Conservation (phyloP, 2,329 filamentous ascomycete species). For the Gremmenia infestans region DNA sequence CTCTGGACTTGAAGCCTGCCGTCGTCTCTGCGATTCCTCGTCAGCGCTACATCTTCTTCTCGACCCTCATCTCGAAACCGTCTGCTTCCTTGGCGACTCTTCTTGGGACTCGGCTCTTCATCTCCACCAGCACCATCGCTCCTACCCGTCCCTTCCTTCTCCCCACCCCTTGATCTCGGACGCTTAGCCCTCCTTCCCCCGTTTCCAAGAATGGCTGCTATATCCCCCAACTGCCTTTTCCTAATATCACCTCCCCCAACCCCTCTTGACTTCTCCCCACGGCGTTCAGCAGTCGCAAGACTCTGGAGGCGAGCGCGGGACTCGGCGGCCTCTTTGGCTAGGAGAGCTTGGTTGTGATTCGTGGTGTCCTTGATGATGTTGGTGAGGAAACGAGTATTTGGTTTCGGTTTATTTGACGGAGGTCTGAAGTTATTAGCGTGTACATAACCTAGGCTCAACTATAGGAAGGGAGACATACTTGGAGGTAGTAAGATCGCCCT, state of each 20-base stretch:
- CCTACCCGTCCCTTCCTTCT: conserved; percentile 2
- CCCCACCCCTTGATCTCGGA: conserved; percentile 17
- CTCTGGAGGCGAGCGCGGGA: conserved; percentile 64
- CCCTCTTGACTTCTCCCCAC: conserved; percentile 33
- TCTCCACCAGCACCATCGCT: conserved; percentile 17
- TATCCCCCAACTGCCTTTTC: conserved; percentile 54
- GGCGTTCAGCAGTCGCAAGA: conserved; percentile 45
- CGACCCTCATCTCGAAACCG: background rate
- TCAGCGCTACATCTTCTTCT: background rate
- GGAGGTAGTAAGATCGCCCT: conserved; percentile 53
- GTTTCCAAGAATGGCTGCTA: conserved; percentile 50
- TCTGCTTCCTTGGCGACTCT: conserved; percentile 1
- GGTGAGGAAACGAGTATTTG: conserved; percentile 84
- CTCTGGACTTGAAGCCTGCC: background rate
- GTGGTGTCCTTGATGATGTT: conserved; percentile 87
- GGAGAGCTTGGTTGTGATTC: conserved; percentile 79
- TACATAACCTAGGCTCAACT: background rate
- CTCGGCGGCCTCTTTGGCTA: conserved; percentile 79
- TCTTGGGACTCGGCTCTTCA: conserved; percentile 8
- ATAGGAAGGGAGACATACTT: conserved; percentile 16
- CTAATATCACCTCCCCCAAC: conserved; percentile 49
- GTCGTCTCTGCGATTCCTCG: background rate
- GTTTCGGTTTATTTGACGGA: conserved; percentile 68
- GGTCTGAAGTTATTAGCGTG: conserved; percentile 21
- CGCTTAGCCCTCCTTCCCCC: conserved; percentile 29